Percentiles rank a stretch among this genome's conserved stretches.
Evolutionary conservation across 768 basidiomycete species (phyloP).

Genomic region (Tulasnella sp.): DNA sequence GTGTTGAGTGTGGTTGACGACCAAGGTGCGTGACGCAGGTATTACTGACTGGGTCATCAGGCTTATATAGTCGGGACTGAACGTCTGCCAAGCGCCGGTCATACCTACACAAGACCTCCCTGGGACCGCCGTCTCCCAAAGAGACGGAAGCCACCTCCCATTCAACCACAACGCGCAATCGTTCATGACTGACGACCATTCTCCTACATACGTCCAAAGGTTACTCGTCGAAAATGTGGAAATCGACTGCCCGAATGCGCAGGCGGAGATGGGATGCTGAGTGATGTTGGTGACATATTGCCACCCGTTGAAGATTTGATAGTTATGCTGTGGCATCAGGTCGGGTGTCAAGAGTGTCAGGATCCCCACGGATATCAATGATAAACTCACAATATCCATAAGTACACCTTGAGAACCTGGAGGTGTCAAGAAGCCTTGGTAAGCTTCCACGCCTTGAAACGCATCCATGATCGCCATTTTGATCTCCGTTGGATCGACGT

Average conservation of each 20-base stretch:
- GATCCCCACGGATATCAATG: background rate
- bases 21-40: too few relatives aligned
- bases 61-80: conserved; percentile 51
- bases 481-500: conserved; percentile 42
- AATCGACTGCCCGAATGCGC: conserved; percentile 37
- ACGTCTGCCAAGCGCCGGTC: conserved; percentile 51
- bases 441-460: conserved; percentile 63
- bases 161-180: conserved; percentile 76
- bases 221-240: conserved; percentile 43
- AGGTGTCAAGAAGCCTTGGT: conserved; percentile 46
- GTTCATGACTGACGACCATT: conserved; percentile 67
- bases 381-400: conserved; percentile 36
- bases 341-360: background rate
- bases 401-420: conserved; percentile 53
- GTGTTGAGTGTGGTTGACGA: too few relatives aligned
- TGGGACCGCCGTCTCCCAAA: conserved; percentile 37
- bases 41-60: conserved; percentile 47
- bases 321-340: conserved; percentile 1
- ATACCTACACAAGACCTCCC: conserved; percentile 53
- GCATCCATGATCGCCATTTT: conserved; percentile 67
- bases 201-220: conserved; percentile 78
- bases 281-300: conserved; percentile 35
- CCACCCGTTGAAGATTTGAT: conserved; percentile 25
- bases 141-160: conserved; percentile 61
- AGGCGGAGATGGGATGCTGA: conserved; percentile 54